Base-by-base conservation (phyloP, 306 rosid species). In the Delonix regia region DNA sequence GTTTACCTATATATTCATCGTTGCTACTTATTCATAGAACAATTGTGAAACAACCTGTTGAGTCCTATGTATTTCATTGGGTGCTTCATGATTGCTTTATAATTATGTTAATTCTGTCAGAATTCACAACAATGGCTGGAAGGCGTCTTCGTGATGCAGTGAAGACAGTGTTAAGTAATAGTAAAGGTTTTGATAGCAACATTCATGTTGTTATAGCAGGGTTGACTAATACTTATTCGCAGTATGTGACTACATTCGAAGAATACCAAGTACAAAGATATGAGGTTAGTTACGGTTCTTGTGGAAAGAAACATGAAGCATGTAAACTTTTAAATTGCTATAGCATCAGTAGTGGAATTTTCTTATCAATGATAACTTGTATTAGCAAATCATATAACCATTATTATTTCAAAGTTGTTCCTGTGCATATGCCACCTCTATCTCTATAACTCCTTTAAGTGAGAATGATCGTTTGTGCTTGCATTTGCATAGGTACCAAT, bases 71-170 rank as follows among this genome's bases (percentile, higher is more conserved):
- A 59, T 74, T 84, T 84, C 42, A 71, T 28, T 77, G 19, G 48
- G 39, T 72, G 75, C 79, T 64, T 77, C 70, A 76, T 49, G 84
- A 62, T 49, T 64, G 63, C n/a, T 39, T 57, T 61, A 16, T 77
- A 59, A 78, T 65, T 74, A 38, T 51, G 62, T 75, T 68, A 61
- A 66, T 80, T 56, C 72, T 41, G 73, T 57, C 88, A 94, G 98
- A 94, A 78, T 89, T 94, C 82, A 84, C 98, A 15, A 90, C 97
- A 71, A 94, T 94, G 98, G 98, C 98, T 63, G 97, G 98, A 36
- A 88, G 97, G 86, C 97, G 90, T 42, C 97, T 94, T 38, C 97
- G 97, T 16, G 92, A 94, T 84, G 93, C 97, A 56, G 97, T 94
- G 82, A 90, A 77, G 87, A 75, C 83, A 0, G 89, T 81, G 73